Percentiles rank a stretch among this genome's conserved stretches.
These are phyloP conservation scores for Chiua virens DNA, from an alignment of 768 basidiomycete species.

Conservation along the genomic window DNA sequence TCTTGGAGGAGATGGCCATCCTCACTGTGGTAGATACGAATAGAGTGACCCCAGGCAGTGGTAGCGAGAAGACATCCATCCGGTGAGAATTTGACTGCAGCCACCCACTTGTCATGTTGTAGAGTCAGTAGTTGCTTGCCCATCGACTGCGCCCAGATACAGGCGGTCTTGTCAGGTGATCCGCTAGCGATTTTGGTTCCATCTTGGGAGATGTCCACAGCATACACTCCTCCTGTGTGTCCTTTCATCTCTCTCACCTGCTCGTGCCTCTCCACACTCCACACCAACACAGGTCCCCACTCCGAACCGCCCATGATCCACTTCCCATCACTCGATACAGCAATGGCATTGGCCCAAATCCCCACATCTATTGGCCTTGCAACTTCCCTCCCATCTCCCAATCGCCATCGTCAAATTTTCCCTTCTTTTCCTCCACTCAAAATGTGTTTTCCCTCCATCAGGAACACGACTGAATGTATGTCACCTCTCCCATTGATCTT, in stretches of 20 bases:
- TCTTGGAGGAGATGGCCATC: too few species aligned
- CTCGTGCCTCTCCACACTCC: background rate
- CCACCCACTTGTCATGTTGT: too few species aligned
- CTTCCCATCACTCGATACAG: background rate
- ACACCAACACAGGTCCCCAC: background rate
- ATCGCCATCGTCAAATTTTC: background rate
- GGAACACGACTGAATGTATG: background rate
- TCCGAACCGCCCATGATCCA: background rate
- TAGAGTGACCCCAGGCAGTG: too few species aligned
- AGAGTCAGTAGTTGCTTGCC: too few species aligned
- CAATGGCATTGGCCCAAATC: background rate
- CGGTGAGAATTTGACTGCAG: too few species aligned
- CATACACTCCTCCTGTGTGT: background rate
- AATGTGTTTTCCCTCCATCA: background rate
- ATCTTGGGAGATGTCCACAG: background rate
- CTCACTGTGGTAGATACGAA: too few species aligned
- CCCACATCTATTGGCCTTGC: background rate
- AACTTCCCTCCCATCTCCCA: background rate
- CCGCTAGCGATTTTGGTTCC: background rate
- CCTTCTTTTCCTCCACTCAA: background rate
- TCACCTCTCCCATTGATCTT: background rate
- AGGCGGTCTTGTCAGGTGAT: too few species aligned
- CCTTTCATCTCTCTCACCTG: background rate
- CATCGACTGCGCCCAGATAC: too few species aligned
- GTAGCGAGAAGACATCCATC: too few species aligned